Conservation (phyloP, 1,284 basidiomycete species). For the Fomitopsis betulina region DNA sequence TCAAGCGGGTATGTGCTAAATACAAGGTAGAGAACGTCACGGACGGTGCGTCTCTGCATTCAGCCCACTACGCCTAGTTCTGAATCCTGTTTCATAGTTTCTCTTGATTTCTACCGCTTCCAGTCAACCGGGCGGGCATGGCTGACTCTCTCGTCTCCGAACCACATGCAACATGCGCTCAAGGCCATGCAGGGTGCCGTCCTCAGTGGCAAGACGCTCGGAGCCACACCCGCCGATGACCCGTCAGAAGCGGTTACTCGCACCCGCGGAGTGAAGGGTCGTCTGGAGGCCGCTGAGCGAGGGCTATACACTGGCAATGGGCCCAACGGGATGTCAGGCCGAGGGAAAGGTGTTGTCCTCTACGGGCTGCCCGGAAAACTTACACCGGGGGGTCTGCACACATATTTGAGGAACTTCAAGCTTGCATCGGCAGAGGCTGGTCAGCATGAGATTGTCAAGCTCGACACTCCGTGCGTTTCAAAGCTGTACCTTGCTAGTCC, state of each 20-base stretch:
- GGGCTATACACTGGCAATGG: slow-evolving; percentile 45
- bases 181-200: slow-evolving; percentile 35
- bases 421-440: slow-evolving; percentile 35
- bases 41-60: slow-evolving; percentile 36
- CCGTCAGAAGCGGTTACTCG: slow-evolving; percentile 16
- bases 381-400: slow-evolving; percentile 30
- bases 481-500: too few relatives aligned
- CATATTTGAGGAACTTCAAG: slow-evolving; percentile 40
- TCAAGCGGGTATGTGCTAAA: slow-evolving; percentile 45
- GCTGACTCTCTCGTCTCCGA: slow-evolving; percentile 44
- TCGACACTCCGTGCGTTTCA: slow-evolving; percentile 41
- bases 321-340: slow-evolving; percentile 45
- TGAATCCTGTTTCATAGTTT: slow-evolving; percentile 36
- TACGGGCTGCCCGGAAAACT: slow-evolving; percentile 56
- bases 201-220: slow-evolving; percentile 40
- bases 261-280: slow-evolving; percentile 39
- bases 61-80: neutral
- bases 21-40: slow-evolving; percentile 47
- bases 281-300: slow-evolving; percentile 35
- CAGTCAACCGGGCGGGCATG: slow-evolving; percentile 51
- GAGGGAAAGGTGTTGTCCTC: slow-evolving; percentile 50
- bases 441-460: slow-evolving; percentile 39
- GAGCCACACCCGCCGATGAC: slow-evolving; percentile 14
- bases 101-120: slow-evolving; percentile 57
- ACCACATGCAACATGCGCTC: slow-evolving; percentile 39